Evolutionary conservation across 192 early-diverging fungal species (phyloP).

Genomic region (Backusella tarrabulga): DNA sequence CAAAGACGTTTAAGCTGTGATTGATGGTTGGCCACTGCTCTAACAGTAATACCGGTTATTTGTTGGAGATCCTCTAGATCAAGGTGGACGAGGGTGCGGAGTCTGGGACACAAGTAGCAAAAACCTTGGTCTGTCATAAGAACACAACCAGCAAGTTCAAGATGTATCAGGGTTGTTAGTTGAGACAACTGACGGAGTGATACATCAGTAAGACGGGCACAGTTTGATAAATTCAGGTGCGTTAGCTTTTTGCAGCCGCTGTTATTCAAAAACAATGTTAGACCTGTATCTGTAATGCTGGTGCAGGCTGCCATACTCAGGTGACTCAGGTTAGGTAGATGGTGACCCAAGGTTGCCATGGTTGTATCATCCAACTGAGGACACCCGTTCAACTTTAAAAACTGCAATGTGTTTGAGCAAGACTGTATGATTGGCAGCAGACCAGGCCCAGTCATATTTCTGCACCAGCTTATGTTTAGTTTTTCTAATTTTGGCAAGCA

Average conservation of each 20-base stretch:
- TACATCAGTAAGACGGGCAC: slow-evolving; percentile 36
- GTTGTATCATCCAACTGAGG: slow-evolving; percentile 41
- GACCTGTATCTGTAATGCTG: slow-evolving; percentile 36
- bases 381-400: slow-evolving; percentile 48
- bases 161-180: slow-evolving; percentile 37
- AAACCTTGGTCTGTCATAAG: slow-evolving; percentile 45
- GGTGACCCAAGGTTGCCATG: slow-evolving; percentile 38
- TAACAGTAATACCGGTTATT: slow-evolving; percentile 31
- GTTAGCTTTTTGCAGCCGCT: slow-evolving; percentile 16
- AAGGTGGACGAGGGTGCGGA: slow-evolving; percentile 20
- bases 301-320: slow-evolving; percentile 43
- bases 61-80: slow-evolving; percentile 38
- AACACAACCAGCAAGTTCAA: slow-evolving; percentile 50
- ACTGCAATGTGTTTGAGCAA: slow-evolving; percentile 34
- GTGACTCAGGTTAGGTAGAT: slow-evolving; percentile 39
- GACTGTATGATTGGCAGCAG: slow-evolving; percentile 30
- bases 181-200: slow-evolving; percentile 36
- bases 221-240: slow-evolving; percentile 45
- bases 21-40: slow-evolving; percentile 30
- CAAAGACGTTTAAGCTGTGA: slow-evolving; percentile 29
- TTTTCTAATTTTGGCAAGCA: slow-evolving; percentile 33
- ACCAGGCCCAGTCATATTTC: slow-evolving; percentile 44
- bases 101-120: slow-evolving; percentile 24
- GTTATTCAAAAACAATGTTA: slow-evolving; percentile 33
- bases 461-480: slow-evolving; percentile 52